Evolutionary conservation across 2,329 filamentous ascomycete genomes (phyloP).

Genomic region (Rhynchosporium agropyri): DNA sequence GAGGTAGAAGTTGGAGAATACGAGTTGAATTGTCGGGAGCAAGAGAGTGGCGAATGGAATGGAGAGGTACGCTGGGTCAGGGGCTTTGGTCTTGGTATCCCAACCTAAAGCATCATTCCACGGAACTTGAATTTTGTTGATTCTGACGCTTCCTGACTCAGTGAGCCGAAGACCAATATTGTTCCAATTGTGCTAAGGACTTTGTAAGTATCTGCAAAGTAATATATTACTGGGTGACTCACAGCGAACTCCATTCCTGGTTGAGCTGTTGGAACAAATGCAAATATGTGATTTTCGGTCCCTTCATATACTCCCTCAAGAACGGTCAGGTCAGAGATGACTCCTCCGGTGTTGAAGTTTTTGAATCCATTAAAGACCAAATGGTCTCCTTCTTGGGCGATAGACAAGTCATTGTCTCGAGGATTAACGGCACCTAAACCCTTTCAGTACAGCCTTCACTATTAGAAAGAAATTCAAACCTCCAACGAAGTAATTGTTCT

Average conservation of each 20-base stretch:
- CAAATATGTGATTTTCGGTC: slow-evolving; percentile 64
- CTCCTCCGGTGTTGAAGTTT: slow-evolving; percentile 68
- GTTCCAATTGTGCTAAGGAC: slow-evolving; percentile 59
- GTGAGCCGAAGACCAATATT: slow-evolving; percentile 65
- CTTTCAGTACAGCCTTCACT: background rate
- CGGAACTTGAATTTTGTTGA: slow-evolving; percentile 57
- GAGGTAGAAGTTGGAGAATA: slow-evolving; percentile 68
- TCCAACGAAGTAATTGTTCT: slow-evolving; percentile 67
- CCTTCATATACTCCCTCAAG: slow-evolving; percentile 63
- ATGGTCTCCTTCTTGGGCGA: slow-evolving; percentile 55
- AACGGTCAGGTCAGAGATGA: slow-evolving; percentile 66
- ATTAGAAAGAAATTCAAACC: slow-evolving; percentile 42
- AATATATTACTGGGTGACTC: slow-evolving; percentile 14
- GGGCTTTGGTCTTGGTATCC: slow-evolving; percentile 53
- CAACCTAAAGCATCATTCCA: slow-evolving; percentile 67
- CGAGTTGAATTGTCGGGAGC: slow-evolving; percentile 64
- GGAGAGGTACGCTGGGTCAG: slow-evolving; percentile 52
- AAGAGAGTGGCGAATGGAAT: slow-evolving; percentile 60
- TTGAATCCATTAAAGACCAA: slow-evolving; percentile 65
- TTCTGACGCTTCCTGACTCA: slow-evolving; percentile 64
- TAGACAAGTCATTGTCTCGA: slow-evolving; percentile 62
- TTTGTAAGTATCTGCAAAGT: background rate
- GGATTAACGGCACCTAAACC: slow-evolving; percentile 60
- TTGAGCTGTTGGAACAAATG: slow-evolving; percentile 60
- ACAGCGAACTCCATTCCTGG: slow-evolving; percentile 56